Conservation (phyloP, 257 asterid species). For the Ilex asprella region DNA sequence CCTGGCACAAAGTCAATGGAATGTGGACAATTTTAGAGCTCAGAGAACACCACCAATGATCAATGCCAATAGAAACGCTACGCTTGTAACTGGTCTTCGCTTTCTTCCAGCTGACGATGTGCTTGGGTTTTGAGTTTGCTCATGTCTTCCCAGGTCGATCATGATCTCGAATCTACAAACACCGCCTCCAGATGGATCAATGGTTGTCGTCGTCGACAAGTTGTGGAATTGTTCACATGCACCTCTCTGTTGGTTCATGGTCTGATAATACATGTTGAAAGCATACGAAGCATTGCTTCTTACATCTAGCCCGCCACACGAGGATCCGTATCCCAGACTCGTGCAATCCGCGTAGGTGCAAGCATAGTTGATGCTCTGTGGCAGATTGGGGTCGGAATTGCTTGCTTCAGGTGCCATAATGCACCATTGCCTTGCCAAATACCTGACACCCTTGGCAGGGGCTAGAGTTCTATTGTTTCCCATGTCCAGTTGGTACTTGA, state of each 20-base stretch:
- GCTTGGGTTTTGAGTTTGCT: slow-evolving; percentile 28
- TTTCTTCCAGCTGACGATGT: slow-evolving; percentile 29
- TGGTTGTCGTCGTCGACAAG: slow-evolving; percentile 44
- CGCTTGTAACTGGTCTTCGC: slow-evolving; percentile 8
- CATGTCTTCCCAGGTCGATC: slow-evolving; percentile 58
- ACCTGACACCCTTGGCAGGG: slow-evolving; percentile 72
- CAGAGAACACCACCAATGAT: not conserved
- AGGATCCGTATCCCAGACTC: slow-evolving; percentile 77
- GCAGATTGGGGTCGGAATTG: slow-evolving; percentile 38
- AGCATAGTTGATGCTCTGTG: slow-evolving; percentile 36
- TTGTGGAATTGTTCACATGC: slow-evolving; percentile 61
- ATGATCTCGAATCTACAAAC: slow-evolving; percentile 68
- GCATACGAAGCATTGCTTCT: slow-evolving; percentile 71
- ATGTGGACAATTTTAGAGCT: no score
- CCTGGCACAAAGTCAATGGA: no score
- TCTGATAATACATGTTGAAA: slow-evolving; percentile 75
- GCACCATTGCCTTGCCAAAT: slow-evolving; percentile 76
- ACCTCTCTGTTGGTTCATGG: slow-evolving; percentile 61
- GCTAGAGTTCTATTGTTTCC: slow-evolving; percentile 52
- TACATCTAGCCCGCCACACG: slow-evolving; percentile 55
- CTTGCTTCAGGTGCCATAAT: slow-evolving; percentile 65
- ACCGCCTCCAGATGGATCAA: slow-evolving; percentile 50
- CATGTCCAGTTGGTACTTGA: slow-evolving; percentile 55
- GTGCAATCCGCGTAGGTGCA: slow-evolving; percentile 89
- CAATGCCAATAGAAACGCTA: slow-evolving; percentile 17